Base-by-base conservation (phyloP, 176 grass and related monocot species). In the Canna indica region DNA sequence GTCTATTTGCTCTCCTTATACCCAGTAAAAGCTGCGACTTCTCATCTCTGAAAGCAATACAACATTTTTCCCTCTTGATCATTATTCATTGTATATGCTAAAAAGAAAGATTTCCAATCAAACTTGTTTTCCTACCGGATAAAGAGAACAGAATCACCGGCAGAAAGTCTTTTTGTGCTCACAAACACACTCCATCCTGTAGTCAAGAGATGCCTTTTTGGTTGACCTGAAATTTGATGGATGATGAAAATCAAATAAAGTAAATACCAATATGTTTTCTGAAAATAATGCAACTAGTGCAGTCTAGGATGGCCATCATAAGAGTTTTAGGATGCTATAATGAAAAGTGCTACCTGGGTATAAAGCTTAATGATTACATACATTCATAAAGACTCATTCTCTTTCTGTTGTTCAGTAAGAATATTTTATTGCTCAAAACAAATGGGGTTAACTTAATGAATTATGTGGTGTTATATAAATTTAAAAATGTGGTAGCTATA, bases 141-240 rank as follows among this genome's bases (percentile, higher is more conserved):
- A 74, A 99, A 90, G 17, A 99, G 80, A 80, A 99, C 90, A 74
- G 95, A 99, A 75, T 99, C 95, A 66, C 95, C 95, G 29, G 90
- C 84, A 85, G 81, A 68, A 60, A 99, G 84, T 73, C 84, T 87
- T 78, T 99, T 99, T 24, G 90, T 93, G 60, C 87, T 88, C 44
- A 99, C 90, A 59, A 88, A 99, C 59, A 99, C 86, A 77, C 95
- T 99, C 95, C 95, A 99, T 68, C 95, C 90, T 80, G 95, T 94
- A 29, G 95, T 99, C 75, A 99, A 77, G 82, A 99, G 87, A 70
- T 99, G 87, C 54, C 90, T 87, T 67, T 99, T 99, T 9, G 95
- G 95, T 83, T 99, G 95, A 88, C 95, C 95, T 99, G 89, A 66
- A 78, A 48, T 83, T 75, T 54, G 68, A 0, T 71, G 45, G 76